A percentile compares a stretch with the other conserved stretches of the same genome.
phyloP scores from a whole-genome alignment of 805 yeast genomes.

The Barnettozyma populi region DNA sequence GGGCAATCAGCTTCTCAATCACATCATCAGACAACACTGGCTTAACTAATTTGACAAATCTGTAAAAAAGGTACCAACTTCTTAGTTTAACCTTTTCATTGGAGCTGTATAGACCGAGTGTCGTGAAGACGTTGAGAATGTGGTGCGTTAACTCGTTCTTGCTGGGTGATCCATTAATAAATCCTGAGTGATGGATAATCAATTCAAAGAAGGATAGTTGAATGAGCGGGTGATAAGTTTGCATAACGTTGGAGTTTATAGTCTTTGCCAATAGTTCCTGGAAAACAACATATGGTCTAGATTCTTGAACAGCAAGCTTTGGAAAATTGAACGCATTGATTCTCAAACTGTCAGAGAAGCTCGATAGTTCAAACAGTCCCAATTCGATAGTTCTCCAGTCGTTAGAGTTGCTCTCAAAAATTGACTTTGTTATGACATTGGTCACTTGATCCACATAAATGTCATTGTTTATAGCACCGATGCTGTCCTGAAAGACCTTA shows the following conservation, averaged over 20 bases:
- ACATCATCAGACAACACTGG: slow-evolving; percentile 49
- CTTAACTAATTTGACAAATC: slow-evolving; percentile 74
- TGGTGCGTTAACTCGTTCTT: slow-evolving; percentile 50
- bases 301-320: slow-evolving; percentile 56
- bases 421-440: slow-evolving; percentile 48
- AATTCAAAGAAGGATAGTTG: slow-evolving; percentile 82
- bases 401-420: slow-evolving; percentile 28
- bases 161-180: slow-evolving; percentile 42
- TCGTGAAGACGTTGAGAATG: slow-evolving; percentile 71
- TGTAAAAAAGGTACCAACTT: slow-evolving; percentile 84
- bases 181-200: slow-evolving; percentile 69
- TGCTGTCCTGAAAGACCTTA: slow-evolving; percentile 78
- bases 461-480: slow-evolving; percentile 54
- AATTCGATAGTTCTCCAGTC: slow-evolving; percentile 85
- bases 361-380: slow-evolving; percentile 77
- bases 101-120: slow-evolving; percentile 76
- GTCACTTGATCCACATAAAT: slow-evolving; percentile 58
- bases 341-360: slow-evolving; percentile 73
- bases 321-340: slow-evolving; percentile 70
- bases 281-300: slow-evolving; percentile 60
- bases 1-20: slow-evolving; percentile 52
- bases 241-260: slow-evolving; percentile 40
- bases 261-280: slow-evolving; percentile 52
- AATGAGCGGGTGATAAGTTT: slow-evolving; percentile 71
- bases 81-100: slow-evolving; percentile 72